These are phyloP conservation scores for Lepiota venenata DNA, from an alignment of 768 basidiomycete species.

Conservation along the genomic window DNA sequence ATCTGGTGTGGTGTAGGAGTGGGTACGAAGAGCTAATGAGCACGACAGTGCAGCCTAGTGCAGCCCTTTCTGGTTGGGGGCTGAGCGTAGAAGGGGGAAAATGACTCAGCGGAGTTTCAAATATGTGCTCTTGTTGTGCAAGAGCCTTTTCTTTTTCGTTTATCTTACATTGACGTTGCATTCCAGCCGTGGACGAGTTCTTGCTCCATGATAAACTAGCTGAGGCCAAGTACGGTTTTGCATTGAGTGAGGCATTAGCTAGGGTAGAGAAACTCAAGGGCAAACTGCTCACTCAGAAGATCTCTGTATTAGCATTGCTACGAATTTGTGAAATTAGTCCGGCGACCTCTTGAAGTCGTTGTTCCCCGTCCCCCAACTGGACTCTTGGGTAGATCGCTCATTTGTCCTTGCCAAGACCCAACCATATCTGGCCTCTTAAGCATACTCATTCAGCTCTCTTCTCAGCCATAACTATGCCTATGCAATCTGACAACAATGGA, in stretches of 20 bases:
- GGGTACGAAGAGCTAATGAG: too few species aligned
- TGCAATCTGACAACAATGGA: neutral
- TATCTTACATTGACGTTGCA: neutral
- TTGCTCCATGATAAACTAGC: conserved; percentile 54
- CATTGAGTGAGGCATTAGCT: conserved; percentile 54
- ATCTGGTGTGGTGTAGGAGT: too few species aligned
- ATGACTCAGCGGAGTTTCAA: too few species aligned
- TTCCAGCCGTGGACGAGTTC: conserved; percentile 61
- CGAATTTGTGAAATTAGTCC: too few species aligned
- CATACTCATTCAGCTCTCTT: neutral
- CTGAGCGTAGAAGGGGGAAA: too few species aligned
- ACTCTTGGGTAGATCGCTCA: conserved; percentile 71
- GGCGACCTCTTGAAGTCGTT: too few species aligned
- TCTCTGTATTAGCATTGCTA: too few species aligned
- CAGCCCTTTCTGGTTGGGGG: too few species aligned
- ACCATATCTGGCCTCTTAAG: conserved; percentile 30
- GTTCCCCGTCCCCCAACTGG: too few species aligned
- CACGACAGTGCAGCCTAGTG: too few species aligned
- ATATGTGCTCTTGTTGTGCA: conserved; percentile 75
- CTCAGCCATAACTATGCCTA: conserved; percentile 36
- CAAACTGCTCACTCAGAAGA: conserved; percentile 58
- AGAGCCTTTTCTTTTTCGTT: conserved; percentile 22
- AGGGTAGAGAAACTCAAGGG: conserved; percentile 52
- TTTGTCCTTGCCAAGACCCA: conserved; percentile 55
- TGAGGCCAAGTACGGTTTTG: conserved; percentile 68